These are phyloP conservation scores for Cinnamomum chago DNA, from an alignment of 164 flowering plant species.

Conservation along the genomic window DNA sequence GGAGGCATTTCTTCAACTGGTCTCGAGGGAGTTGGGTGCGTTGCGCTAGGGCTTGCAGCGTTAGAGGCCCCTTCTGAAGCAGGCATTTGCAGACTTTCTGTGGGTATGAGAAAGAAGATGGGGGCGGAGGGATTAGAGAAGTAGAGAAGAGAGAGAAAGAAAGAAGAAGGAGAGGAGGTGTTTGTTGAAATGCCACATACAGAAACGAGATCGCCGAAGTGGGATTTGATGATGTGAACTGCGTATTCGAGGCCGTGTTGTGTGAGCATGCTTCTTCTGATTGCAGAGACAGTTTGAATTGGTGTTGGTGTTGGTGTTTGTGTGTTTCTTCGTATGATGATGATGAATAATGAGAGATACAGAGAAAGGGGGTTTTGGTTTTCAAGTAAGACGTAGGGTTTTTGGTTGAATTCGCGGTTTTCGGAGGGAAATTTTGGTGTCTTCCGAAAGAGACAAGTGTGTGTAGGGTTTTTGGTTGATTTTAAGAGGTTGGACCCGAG, in stretches of 20 bases:
- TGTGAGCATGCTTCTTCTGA: conserved; percentile 29
- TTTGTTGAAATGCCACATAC: conserved; percentile 28
- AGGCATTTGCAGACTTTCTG: conserved; percentile 92
- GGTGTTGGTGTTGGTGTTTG: too few species aligned
- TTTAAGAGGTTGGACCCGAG: too few species aligned
- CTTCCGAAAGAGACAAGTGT: too few species aligned
- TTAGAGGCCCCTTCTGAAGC: conserved; percentile 58
- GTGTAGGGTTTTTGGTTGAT: too few species aligned
- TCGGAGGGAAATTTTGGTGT: too few species aligned
- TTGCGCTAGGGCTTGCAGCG: conserved; percentile 30
- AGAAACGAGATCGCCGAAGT: conserved; percentile 69
- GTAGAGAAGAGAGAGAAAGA: background rate
- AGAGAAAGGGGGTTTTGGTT: background rate
- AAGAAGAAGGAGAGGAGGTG: background rate
- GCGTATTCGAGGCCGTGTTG: conserved; percentile 65
- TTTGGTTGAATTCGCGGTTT: too few species aligned
- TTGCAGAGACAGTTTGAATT: too few species aligned
- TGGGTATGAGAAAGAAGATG: background rate
- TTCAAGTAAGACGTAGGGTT: too few species aligned
- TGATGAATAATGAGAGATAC: too few species aligned
- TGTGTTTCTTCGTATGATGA: too few species aligned
- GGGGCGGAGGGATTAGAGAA: background rate
- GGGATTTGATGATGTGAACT: conserved; percentile 49
- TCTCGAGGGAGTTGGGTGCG: conserved; percentile 40
- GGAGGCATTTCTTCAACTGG: conserved; percentile 57